Evolutionary conservation across 1,284 basidiomycete genomes (phyloP), one percentile per base, ranked within the genome.

Genomic region (Uromyces viciae-fabae): DNA sequence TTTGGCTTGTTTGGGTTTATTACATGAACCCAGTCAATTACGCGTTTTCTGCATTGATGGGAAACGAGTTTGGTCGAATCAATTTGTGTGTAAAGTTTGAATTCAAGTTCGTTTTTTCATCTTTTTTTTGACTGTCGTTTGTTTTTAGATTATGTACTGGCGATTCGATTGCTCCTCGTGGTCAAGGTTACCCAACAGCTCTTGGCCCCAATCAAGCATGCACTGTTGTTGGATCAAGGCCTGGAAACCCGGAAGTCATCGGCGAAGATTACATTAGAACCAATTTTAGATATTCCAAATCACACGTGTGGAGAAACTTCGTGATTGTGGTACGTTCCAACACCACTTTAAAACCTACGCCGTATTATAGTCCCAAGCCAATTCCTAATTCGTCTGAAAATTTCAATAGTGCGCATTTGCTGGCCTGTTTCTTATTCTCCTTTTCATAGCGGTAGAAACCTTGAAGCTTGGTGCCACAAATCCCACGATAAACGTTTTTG

Each of bases 1-100:
- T 40, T 56, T 62, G 58, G 43, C 72, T 82, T 15, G 75, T 81
- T 49, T 83, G 76, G 78, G 74, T 85, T 75, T 91, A 89, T 84
- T 92, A 93, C 85, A 86, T 93, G 82, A 82, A 83, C 56, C 85
- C 85, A 15, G 85, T 93, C 64, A 87, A 90, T 19, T 95, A 94
- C 86, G 91, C 91, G 0, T 95, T 93, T 89, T 90, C 91, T 83
- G 92, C 90, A 0, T 88, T 90, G 72, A 91, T 94, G 89, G 91
- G 92, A 86, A 94, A 94, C 85, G 92, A 94, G 85, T 94, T 94
- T 86, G 90, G 89, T 87, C 89, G 92, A 9, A 89, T 92, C 22
- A 40, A 82, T 81, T 42, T 83, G 83, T 80, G 36, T 4, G 66
- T 69, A 66, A n/a, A 79, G 76, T 58, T 72, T 1, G 78, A 81